These are phyloP conservation scores for Oxytropis ochrocephala DNA, from an alignment of 306 rosid genomes.

Conservation along the genomic window DNA sequence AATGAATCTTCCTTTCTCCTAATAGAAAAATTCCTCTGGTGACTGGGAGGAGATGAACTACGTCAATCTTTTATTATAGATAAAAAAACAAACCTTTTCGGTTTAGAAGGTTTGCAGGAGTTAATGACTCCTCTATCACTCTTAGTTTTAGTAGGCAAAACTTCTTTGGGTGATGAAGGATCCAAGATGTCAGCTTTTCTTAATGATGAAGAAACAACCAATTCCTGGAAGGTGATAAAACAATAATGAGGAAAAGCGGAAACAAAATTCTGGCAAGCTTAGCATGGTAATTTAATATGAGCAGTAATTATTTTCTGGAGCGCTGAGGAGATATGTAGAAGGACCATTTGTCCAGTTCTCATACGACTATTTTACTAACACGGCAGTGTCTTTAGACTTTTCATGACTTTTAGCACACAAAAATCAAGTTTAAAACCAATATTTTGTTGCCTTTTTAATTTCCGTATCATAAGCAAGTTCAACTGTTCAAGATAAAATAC, in stretches of 20 bases:
- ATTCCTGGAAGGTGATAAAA: slow-evolving; percentile 19
- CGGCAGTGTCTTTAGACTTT: neutral
- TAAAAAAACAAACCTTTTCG: slow-evolving; percentile 53
- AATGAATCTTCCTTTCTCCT: too few species aligned
- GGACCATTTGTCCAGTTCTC: neutral
- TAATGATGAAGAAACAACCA: slow-evolving; percentile 9
- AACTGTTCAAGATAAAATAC: too few species aligned
- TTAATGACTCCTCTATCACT: slow-evolving; percentile 19
- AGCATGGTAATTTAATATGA: neutral
- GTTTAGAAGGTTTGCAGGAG: slow-evolving; percentile 43
- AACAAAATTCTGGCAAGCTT: neutral
- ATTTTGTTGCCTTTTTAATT: too few species aligned
- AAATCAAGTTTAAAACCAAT: too few species aligned
- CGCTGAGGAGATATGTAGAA: too few species aligned
- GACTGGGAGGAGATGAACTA: neutral
- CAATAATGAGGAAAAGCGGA: slow-evolving; percentile 4
- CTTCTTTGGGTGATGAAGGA: slow-evolving; percentile 19
- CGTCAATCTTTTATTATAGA: neutral
- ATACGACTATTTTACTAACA: neutral
- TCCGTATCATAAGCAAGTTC: too few species aligned
- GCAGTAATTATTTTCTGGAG: too few species aligned
- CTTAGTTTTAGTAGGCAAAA: slow-evolving; percentile 11
- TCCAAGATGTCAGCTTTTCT: slow-evolving; percentile 6
- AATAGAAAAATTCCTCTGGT: neutral
- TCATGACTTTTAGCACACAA: neutral